Evolutionary conservation across 2,329 filamentous ascomycete species (phyloP).

Genomic region (Aspergillus awamori): DNA sequence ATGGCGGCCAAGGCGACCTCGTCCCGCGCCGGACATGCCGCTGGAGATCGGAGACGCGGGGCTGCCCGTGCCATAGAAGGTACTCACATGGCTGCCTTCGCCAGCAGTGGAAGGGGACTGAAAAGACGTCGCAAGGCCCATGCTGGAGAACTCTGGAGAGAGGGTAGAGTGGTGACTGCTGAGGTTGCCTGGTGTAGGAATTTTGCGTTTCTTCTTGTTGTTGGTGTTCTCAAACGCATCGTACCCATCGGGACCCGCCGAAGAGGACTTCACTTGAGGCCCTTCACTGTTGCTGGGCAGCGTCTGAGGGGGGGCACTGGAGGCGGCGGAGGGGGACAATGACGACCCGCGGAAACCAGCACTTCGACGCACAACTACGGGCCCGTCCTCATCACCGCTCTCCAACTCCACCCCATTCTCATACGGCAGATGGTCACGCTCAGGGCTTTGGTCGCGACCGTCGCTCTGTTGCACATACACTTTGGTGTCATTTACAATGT

Average conservation of each 20-base stretch:
- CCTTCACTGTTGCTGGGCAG: slow-evolving; percentile 33
- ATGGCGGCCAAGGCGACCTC: slow-evolving; percentile 77
- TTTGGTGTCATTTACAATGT: slow-evolving; percentile 52
- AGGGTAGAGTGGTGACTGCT: slow-evolving; percentile 61
- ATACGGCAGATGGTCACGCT: slow-evolving; percentile 50
- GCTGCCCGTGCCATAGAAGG: slow-evolving; percentile 61
- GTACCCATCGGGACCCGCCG: slow-evolving; percentile 81
- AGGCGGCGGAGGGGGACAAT: slow-evolving; percentile 35
- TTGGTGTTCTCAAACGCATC: slow-evolving; percentile 98
- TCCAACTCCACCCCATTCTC: slow-evolving; percentile 60
- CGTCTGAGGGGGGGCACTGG: slow-evolving; percentile 30
- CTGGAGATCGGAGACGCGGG: slow-evolving; percentile 60
- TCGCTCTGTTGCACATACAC: slow-evolving; percentile 51
- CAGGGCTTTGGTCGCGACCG: slow-evolving; percentile 41
- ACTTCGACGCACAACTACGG: slow-evolving; percentile 47
- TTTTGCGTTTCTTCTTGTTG: slow-evolving; percentile 99
- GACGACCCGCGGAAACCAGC: slow-evolving; percentile 44
- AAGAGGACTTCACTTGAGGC: slow-evolving; percentile 58
- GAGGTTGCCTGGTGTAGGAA: slow-evolving; percentile 80
- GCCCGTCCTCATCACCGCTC: slow-evolving; percentile 63
- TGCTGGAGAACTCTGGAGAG: slow-evolving; percentile 65
- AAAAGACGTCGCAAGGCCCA: slow-evolving; percentile 58
- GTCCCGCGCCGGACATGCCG: slow-evolving; percentile 80
- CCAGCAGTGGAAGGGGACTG: slow-evolving; percentile 49
- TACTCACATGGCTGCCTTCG: slow-evolving; percentile 51